phyloP scores from a whole-genome alignment of 768 basidiomycete species.

The Infundibulicybe gibba region DNA sequence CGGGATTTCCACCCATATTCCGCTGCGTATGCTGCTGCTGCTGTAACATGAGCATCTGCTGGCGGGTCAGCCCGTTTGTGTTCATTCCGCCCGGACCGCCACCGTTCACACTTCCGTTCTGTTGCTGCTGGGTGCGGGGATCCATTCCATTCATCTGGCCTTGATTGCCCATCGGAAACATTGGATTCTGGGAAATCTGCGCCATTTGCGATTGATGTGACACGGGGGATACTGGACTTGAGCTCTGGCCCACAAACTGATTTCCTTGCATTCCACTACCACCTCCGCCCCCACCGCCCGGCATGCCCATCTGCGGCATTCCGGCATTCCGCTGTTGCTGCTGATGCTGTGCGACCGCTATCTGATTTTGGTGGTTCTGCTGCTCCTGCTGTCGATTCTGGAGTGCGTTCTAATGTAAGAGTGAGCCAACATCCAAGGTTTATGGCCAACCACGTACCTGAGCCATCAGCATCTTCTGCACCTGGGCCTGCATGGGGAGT shows the following conservation, averaged over 20 bases:
- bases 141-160: constrained; percentile 27
- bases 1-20: constrained; percentile 6
- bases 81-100: constrained; percentile 17
- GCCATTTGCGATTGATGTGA: constrained; percentile 1
- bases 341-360: constrained; percentile 1
- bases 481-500: constrained; percentile 49
- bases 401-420: constrained; percentile 2
- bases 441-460: constrained; percentile 37
- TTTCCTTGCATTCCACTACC: constrained; percentile 5
- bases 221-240: constrained; percentile 19
- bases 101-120: constrained; percentile 15
- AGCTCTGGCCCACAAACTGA: constrained; percentile 11
- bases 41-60: constrained; percentile 36
- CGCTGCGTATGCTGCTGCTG: constrained; percentile 18
- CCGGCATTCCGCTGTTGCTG: constrained; percentile 7
- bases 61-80: constrained; percentile 27
- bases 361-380: constrained; percentile 17
- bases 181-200: constrained; percentile 6
- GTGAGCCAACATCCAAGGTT: not conserved
- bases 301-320: constrained; percentile 1
- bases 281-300: constrained; percentile 7
- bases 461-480: constrained; percentile 52
- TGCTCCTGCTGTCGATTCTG: constrained; percentile 18
- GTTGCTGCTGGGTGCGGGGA: constrained; percentile 18
- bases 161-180: constrained; percentile 8